phyloP scores from a whole-genome alignment of 139 green algal species.

The Tetratostichococcus sp. region DNA sequence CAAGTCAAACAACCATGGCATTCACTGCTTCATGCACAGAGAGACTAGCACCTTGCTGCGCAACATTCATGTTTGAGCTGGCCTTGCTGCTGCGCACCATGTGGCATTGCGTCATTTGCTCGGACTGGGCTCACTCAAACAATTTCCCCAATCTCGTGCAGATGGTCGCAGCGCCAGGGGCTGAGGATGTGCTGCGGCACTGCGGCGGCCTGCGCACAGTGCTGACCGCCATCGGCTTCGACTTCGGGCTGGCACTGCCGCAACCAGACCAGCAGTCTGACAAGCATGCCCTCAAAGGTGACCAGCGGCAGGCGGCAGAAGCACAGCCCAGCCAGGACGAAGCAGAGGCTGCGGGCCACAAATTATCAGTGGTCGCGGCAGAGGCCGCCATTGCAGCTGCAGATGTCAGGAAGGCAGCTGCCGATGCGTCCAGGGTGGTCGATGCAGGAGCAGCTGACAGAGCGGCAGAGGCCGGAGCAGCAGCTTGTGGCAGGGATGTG shows the following conservation, averaged over 20 bases:
- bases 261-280: not conserved
- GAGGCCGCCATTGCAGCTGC: not conserved
- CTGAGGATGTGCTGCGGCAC: slow-evolving; percentile 44
- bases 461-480: no score
- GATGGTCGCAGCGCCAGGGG: slow-evolving; percentile 37
- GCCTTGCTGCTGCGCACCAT: no score
- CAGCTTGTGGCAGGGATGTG: no score
- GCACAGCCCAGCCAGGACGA: slow-evolving; percentile 10
- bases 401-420: no score
- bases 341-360: not conserved
- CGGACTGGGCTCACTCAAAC: no score
- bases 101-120: no score
- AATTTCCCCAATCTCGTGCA: no score
- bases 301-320: slow-evolving; percentile 10
- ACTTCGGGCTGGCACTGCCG: slow-evolving; percentile 15
- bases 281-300: no score
- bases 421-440: no score
- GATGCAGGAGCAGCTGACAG: no score
- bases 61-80: no score
- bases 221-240: slow-evolving; percentile 34
- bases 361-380: not conserved
- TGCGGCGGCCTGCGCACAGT: slow-evolving; percentile 57
- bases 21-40: not conserved
- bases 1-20: slow-evolving; percentile 15
- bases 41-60: no score